phyloP scores from a whole-genome alignment of 345 rosid species.

The Atalantia buxifolia region DNA sequence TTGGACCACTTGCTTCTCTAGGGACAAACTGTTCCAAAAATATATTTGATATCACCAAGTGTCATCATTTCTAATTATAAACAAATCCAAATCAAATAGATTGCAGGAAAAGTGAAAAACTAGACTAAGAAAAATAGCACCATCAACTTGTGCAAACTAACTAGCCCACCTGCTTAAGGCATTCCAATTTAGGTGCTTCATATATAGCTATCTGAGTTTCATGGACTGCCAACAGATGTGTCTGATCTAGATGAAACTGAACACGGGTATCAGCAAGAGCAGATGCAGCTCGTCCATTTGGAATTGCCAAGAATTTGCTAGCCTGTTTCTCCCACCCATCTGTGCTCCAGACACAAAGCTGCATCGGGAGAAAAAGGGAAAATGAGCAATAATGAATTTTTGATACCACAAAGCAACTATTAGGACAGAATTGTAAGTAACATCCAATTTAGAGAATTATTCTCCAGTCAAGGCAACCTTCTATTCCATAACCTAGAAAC shows the following conservation, averaged over 20 bases:
- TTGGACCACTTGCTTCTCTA: constrained; percentile 61
- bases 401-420: background rate
- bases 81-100: background rate
- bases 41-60: constrained; percentile 4
- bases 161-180: constrained; percentile 58
- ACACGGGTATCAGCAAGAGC: constrained; percentile 72
- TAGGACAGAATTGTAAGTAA: background rate
- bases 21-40: constrained; percentile 53
- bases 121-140: too few species aligned
- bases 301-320: constrained; percentile 50
- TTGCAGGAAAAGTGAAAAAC: background rate
- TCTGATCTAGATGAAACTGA: constrained; percentile 70
- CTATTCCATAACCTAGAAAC: background rate
- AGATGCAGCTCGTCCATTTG: constrained; percentile 42
- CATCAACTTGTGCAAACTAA: background rate
- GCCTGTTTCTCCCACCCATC: constrained; percentile 75
- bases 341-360: constrained; percentile 86
- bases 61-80: background rate
- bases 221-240: constrained; percentile 65
- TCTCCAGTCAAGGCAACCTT: constrained; percentile 6
- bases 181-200: constrained; percentile 67
- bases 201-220: constrained; percentile 75
- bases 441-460: background rate
- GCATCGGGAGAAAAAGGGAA: background rate
- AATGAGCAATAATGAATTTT: background rate